Conservation (phyloP, 2,329 filamentous ascomycete genomes). For the Metarhizium anisopliae region DNA sequence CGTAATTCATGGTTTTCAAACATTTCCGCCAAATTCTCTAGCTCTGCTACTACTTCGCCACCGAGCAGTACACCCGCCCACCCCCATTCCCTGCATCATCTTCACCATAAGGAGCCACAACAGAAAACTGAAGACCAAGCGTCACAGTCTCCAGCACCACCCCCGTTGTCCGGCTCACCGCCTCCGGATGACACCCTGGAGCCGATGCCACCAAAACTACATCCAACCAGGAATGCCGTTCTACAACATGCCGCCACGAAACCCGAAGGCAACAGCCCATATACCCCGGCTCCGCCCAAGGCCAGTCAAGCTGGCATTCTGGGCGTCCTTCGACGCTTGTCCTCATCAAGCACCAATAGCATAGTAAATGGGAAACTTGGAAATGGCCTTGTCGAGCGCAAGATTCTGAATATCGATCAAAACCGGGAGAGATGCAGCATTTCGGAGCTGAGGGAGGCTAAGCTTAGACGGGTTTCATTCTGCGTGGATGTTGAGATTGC, state of each 20-base stretch:
- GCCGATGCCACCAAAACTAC: constrained; percentile 37
- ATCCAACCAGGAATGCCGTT: constrained; percentile 47
- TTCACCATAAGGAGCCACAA: constrained; percentile 9
- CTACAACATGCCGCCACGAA: constrained; percentile 46
- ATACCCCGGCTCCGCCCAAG: constrained; percentile 67
- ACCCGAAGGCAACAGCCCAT: constrained; percentile 53
- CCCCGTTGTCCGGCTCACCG: constrained; percentile 14
- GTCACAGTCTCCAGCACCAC: constrained; percentile 5
- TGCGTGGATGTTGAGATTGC: constrained; percentile 97
- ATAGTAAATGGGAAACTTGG: constrained; percentile 19
- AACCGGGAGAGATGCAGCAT: constrained; percentile 72
- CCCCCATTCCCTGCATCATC: constrained; percentile 7
- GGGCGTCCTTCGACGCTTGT: constrained; percentile 73
- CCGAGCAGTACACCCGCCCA: constrained; percentile 18
- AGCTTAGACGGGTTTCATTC: constrained; percentile 82
- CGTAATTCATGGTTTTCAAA: constrained; percentile 89
- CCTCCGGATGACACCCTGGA: constrained; percentile 21
- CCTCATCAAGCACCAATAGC: constrained; percentile 48
- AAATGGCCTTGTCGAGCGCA: constrained; percentile 70
- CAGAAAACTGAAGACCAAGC: constrained; percentile 5
- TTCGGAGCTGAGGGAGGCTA: constrained; percentile 68
- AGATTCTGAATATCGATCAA: constrained; percentile 75
- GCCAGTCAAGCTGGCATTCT: constrained; percentile 63
- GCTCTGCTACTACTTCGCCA: constrained; percentile 32
- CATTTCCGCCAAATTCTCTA: constrained; percentile 86